Conservation (phyloP, 305 asterid species). For the Plantago lanceolata region DNA sequence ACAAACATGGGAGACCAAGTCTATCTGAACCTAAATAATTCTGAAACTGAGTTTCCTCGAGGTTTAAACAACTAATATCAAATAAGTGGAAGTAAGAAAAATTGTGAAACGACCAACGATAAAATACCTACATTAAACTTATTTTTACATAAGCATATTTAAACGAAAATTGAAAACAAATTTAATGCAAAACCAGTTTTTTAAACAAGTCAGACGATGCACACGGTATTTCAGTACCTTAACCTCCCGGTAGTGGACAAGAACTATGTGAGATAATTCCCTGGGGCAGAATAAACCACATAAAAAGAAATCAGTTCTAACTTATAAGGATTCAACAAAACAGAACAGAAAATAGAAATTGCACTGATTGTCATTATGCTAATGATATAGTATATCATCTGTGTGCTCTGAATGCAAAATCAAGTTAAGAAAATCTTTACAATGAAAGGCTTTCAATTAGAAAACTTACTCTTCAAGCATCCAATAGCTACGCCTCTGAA, state of each 20-base stretch:
- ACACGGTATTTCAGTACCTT: constrained; percentile 49
- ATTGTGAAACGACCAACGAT: no score
- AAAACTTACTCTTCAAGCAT: constrained; percentile 93
- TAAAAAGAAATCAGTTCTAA: constrained; percentile 20
- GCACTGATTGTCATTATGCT: not conserved
- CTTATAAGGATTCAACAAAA: constrained; percentile 19
- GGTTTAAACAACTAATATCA: no score
- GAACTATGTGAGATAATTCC: constrained; percentile 84
- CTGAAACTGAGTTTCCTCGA: no score
- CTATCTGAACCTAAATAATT: not conserved
- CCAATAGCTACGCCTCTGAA: constrained; percentile 99
- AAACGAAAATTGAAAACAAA: not conserved
- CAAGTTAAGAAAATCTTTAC: constrained; percentile 12
- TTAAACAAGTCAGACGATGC: constrained; percentile 13
- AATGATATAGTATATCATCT: not conserved
- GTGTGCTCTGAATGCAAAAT: constrained; percentile 7
- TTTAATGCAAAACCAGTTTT: constrained; percentile 10
- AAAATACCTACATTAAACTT: no score
- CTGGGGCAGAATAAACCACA: constrained; percentile 46
- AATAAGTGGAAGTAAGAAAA: no score
- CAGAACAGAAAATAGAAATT: not conserved
- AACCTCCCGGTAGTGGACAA: constrained; percentile 94
- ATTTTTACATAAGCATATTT: not conserved
- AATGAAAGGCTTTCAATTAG: constrained; percentile 3
- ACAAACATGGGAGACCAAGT: not conserved